A percentile compares a stretch with the other conserved stretches of the same genome.
phyloP scores from a whole-genome alignment of 345 rosid genomes.

The Anastatica hierochuntica region DNA sequence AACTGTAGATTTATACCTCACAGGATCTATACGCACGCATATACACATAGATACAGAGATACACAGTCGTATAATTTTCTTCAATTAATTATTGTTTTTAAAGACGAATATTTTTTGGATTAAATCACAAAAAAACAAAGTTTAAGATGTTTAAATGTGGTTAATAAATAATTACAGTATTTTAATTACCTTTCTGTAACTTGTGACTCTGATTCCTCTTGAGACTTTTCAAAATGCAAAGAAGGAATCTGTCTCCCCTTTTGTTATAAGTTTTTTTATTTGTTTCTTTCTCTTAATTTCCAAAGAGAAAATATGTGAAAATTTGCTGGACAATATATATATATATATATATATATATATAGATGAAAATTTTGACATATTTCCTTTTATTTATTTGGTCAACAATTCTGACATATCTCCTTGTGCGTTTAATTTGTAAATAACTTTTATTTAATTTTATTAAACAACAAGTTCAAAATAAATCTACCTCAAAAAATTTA shows the following conservation, averaged over 20 bases:
- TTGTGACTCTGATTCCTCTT: background rate
- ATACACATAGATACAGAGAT: too few relatives aligned
- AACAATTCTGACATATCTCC: too few relatives aligned
- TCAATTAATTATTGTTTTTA: too few relatives aligned
- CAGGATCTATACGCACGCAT: constrained; percentile 23
- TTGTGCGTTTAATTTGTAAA: too few relatives aligned
- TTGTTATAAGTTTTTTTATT: background rate
- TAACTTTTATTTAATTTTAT: too few relatives aligned
- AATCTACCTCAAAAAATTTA: too few relatives aligned
- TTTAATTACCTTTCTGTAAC: constrained; percentile 1
- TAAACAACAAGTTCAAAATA: too few relatives aligned
- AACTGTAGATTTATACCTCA: constrained; percentile 23
- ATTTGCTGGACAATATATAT: too few relatives aligned
- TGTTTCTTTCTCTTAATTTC: background rate
- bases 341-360: too few relatives aligned
- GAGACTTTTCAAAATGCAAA: background rate
- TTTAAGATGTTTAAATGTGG: background rate
- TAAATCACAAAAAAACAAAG: background rate
- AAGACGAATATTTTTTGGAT: constrained; percentile 4
- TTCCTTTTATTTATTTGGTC: too few relatives aligned
- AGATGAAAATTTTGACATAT: too few relatives aligned
- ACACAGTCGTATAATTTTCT: background rate
- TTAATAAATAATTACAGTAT: background rate
- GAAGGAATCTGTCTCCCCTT: background rate
- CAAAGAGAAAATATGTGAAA: too few relatives aligned